These are phyloP conservation scores for Pochonia chlamydosporia DNA, from an alignment of 2,329 filamentous ascomycete genomes.

Conservation along the genomic window DNA sequence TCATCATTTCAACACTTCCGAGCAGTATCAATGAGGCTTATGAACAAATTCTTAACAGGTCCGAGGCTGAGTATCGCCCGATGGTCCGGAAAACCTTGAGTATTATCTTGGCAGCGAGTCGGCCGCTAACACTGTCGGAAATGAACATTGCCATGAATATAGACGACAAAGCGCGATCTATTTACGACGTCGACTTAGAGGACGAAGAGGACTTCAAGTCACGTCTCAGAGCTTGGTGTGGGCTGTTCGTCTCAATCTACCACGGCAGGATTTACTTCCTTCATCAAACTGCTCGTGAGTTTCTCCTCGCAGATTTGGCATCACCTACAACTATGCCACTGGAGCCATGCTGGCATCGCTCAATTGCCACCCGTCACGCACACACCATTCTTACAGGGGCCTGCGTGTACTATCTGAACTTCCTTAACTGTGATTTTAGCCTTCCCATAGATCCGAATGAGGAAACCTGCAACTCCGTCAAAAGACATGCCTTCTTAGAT, in stretches of 20 bases:
- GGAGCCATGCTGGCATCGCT: neutral
- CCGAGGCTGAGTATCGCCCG: neutral
- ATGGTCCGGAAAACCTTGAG: neutral
- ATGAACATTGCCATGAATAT: neutral
- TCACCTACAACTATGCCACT: constrained; percentile 5
- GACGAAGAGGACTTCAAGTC: constrained; percentile 11
- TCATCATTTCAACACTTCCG: constrained; percentile 9
- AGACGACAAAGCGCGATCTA: neutral
- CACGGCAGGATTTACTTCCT: constrained; percentile 21
- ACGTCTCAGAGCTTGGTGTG: constrained; percentile 18
- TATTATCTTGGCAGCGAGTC: neutral
- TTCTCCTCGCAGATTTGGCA: constrained; percentile 17
- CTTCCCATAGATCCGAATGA: neutral
- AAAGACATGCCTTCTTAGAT: constrained; percentile 10
- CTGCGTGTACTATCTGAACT: neutral
- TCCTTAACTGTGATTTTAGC: neutral
- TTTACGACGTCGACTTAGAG: neutral
- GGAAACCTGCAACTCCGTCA: neutral
- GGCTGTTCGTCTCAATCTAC: constrained; percentile 23
- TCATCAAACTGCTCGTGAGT: constrained; percentile 26
- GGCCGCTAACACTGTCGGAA: neutral
- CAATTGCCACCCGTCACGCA: neutral
- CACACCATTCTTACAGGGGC: neutral
- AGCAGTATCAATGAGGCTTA: neutral
- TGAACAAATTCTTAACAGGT: neutral